phyloP scores from a whole-genome alignment of 2,329 filamentous ascomycete genomes.

The Fusarium brachygibbosum region DNA sequence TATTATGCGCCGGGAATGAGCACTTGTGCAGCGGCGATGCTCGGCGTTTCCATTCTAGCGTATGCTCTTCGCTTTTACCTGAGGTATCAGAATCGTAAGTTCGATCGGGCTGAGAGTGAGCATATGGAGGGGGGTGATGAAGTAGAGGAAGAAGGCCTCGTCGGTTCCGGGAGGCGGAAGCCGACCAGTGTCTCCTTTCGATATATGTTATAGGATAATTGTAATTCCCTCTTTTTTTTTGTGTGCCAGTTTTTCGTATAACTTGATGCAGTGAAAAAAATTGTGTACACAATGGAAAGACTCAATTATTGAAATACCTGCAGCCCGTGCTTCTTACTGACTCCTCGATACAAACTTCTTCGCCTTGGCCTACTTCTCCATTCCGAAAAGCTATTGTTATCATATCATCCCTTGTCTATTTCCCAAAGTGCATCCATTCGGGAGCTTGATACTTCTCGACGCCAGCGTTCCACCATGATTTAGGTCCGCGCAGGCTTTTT shows the following conservation, averaged over 20 bases:
- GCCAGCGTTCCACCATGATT: constrained; percentile 56
- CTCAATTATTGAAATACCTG: constrained; percentile 25
- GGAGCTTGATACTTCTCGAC: constrained; percentile 52
- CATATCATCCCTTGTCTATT: not conserved
- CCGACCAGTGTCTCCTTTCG: constrained; percentile 53
- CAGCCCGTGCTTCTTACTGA: constrained; percentile 28
- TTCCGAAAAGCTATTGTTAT: not conserved
- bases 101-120: constrained; percentile 56
- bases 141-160: constrained; percentile 58
- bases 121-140: constrained; percentile 37
- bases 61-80: constrained; percentile 67
- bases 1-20: constrained; percentile 74
- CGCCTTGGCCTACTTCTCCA: not conserved
- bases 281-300: not conserved
- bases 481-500: constrained; percentile 39
- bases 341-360: constrained; percentile 20
- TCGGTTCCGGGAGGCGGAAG: constrained; percentile 50
- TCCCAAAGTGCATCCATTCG: constrained; percentile 52
- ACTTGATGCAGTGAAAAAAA: not conserved
- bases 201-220: constrained; percentile 60
- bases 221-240: not conserved
- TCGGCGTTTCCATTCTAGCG: constrained; percentile 69
- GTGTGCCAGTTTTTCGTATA: not conserved
- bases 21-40: constrained; percentile 73
- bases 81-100: constrained; percentile 62